A percentile compares a stretch with the other conserved stretches of the same genome.
Evolutionary conservation across 192 early-diverging fungal species (phyloP).

Genomic region (Kappamyces sp.): DNA sequence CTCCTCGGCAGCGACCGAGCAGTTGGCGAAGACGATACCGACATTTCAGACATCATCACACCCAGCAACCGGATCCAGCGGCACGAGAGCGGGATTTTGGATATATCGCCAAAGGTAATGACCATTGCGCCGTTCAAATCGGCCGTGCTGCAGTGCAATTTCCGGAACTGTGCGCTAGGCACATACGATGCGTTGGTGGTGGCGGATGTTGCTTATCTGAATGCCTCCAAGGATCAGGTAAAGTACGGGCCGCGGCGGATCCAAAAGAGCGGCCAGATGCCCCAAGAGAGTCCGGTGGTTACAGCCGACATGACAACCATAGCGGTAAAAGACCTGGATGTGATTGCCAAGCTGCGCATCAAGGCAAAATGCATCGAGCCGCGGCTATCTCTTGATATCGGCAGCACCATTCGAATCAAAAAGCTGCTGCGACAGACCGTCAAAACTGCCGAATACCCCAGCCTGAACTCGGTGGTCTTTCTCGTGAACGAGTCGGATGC

Average conservation of each 20-base stretch:
- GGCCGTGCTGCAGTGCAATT: constrained; percentile 25
- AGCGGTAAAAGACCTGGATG: constrained; percentile 17
- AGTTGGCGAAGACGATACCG: constrained; percentile 8
- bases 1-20: neutral
- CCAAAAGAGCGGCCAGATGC: constrained; percentile 6
- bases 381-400: constrained; percentile 21
- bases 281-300: constrained; percentile 3
- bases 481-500: constrained; percentile 33
- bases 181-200: constrained; percentile 32
- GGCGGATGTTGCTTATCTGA: constrained; percentile 39
- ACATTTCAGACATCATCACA: constrained; percentile 11
- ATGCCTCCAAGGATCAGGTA: constrained; percentile 28
- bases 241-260: constrained; percentile 17
- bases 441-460: constrained; percentile 16
- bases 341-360: constrained; percentile 26
- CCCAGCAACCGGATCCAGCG: constrained; percentile 25
- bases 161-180: constrained; percentile 28
- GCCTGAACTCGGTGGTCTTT: constrained; percentile 14
- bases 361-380: constrained; percentile 29
- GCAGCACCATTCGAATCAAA: constrained; percentile 25
- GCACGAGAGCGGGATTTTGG: constrained; percentile 20
- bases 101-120: constrained; percentile 23
- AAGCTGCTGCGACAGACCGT: constrained; percentile 10
- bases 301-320: constrained; percentile 3
- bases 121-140: constrained; percentile 33